phyloP scores from a whole-genome alignment of 2,329 filamentous ascomycete genomes.

The Penicillium expansum region DNA sequence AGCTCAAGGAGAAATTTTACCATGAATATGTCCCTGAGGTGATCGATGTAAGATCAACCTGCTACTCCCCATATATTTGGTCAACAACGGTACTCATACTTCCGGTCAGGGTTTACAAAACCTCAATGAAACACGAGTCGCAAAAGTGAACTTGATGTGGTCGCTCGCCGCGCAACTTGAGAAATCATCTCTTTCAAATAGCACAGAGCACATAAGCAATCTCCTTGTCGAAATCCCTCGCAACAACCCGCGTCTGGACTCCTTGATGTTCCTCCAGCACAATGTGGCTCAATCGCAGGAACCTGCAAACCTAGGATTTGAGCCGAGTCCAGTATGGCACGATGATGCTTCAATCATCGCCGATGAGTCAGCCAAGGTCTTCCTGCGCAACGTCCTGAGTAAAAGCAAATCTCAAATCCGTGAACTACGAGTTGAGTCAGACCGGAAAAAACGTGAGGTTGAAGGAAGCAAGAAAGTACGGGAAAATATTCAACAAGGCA shows the following conservation, averaged over 20 bases:
- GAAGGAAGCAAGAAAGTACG: slow-evolving; percentile 72
- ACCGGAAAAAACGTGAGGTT: slow-evolving; percentile 82
- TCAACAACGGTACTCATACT: slow-evolving; percentile 4
- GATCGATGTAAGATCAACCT: slow-evolving; percentile 64
- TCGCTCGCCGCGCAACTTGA: slow-evolving; percentile 75
- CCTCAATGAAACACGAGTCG: slow-evolving; percentile 81
- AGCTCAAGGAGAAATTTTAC: slow-evolving; percentile 96
- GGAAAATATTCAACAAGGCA: slow-evolving; percentile 74
- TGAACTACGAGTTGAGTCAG: slow-evolving; percentile 76
- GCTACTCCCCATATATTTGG: not conserved
- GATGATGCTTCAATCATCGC: slow-evolving; percentile 84
- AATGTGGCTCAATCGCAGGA: slow-evolving; percentile 82
- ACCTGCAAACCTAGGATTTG: slow-evolving; percentile 79
- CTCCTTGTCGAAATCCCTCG: slow-evolving; percentile 77
- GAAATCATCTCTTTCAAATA: slow-evolving; percentile 70
- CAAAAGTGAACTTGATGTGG: slow-evolving; percentile 85
- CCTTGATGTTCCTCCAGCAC: slow-evolving; percentile 96
- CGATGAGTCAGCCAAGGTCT: slow-evolving; percentile 84
- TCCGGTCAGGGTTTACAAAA: slow-evolving; percentile 68
- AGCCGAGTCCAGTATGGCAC: slow-evolving; percentile 95
- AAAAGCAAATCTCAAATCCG: slow-evolving; percentile 85
- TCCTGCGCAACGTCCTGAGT: slow-evolving; percentile 82
- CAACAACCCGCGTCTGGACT: slow-evolving; percentile 86
- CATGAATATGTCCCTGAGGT: slow-evolving; percentile 94
- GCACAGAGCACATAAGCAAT: slow-evolving; percentile 68